phyloP scores from a whole-genome alignment of 2,329 filamentous ascomycete genomes.

The Lachnellula hyalina region DNA sequence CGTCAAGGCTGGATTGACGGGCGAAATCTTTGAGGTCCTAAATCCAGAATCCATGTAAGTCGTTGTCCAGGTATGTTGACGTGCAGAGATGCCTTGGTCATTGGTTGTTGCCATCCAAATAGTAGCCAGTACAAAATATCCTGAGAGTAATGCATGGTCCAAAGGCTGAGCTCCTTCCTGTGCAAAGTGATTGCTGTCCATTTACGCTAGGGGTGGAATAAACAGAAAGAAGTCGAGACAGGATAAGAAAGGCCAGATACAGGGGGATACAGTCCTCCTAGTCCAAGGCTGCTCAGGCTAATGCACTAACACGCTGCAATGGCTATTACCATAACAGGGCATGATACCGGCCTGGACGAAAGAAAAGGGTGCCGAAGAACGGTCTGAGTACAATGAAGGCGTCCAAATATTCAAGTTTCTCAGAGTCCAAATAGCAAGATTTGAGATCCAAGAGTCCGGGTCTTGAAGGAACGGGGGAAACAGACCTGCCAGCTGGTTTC shows the following conservation, averaged over 20 bases:
- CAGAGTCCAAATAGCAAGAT: conserved; percentile 33
- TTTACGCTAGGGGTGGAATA: conserved; percentile 25
- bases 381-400: conserved; percentile 27
- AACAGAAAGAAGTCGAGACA: conserved; percentile 30
- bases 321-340: conserved; percentile 23
- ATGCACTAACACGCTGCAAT: conserved; percentile 32
- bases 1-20: conserved; percentile 90
- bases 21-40: conserved; percentile 99
- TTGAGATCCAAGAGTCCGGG: conserved; percentile 35
- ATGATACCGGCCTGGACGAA: conserved; percentile 29
- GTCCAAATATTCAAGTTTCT: conserved; percentile 30
- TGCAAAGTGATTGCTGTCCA: conserved; percentile 25
- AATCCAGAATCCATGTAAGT: conserved; percentile 78
- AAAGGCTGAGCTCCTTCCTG: conserved; percentile 24
- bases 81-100: conserved; percentile 26
- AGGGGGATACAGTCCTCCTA: conserved; percentile 23
- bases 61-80: conserved; percentile 36
- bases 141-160: conserved; percentile 27
- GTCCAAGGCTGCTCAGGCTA: conserved; percentile 30
- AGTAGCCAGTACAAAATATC: conserved; percentile 25
- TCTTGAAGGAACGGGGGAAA: conserved; percentile 54
- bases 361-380: conserved; percentile 21
- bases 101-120: conserved; percentile 28
- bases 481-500: conserved; percentile 99
- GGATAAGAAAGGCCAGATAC: conserved; percentile 29